Evolutionary conservation across 495 filamentous ascomycete species (phyloP).

Genomic region (Rhypophila decipiens): DNA sequence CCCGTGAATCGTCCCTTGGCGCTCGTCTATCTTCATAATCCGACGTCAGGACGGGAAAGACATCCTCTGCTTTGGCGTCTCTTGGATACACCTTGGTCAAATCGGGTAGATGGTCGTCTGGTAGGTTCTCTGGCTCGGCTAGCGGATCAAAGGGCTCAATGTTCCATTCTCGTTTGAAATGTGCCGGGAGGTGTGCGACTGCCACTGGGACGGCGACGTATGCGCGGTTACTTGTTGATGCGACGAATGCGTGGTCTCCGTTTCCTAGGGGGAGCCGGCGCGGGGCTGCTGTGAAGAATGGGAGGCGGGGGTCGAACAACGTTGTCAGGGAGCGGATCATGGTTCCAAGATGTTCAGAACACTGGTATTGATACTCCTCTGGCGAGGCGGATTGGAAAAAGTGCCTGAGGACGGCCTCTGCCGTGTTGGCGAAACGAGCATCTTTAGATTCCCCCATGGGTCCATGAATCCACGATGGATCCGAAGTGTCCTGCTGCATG

Average conservation of each 20-base stretch:
- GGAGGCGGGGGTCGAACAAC: conserved; percentile 15
- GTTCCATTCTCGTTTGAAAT: conserved; percentile 11
- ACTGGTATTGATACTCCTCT: background rate
- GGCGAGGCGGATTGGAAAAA: background rate
- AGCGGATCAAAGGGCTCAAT: conserved; percentile 19
- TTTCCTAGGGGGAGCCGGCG: conserved; percentile 3
- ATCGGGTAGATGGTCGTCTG: background rate
- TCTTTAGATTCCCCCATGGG: background rate
- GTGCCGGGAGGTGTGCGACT: conserved; percentile 7
- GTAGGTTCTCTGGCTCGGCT: conserved; percentile 1
- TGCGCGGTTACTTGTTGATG: conserved; percentile 3
- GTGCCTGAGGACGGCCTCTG: conserved; percentile 3
- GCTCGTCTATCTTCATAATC: conserved; percentile 10
- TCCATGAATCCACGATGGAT: conserved; percentile 1
- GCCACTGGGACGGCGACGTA: conserved; percentile 14
- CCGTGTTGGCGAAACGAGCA: background rate
- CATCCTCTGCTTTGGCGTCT: conserved; percentile 4
- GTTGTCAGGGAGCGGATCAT: conserved; percentile 2
- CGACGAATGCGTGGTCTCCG: background rate
- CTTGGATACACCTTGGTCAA: background rate
- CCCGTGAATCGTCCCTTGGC: background rate
- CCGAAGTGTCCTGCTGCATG: conserved; percentile 1
- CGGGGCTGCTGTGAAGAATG: background rate
- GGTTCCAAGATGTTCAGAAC: background rate
- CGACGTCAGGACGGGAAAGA: conserved; percentile 10